A percentile compares a stretch with the other conserved stretches of the same genome.
Conservation (phyloP, 495 filamentous ascomycete genomes). For the Umbilicaria muhlenbergii region DNA sequence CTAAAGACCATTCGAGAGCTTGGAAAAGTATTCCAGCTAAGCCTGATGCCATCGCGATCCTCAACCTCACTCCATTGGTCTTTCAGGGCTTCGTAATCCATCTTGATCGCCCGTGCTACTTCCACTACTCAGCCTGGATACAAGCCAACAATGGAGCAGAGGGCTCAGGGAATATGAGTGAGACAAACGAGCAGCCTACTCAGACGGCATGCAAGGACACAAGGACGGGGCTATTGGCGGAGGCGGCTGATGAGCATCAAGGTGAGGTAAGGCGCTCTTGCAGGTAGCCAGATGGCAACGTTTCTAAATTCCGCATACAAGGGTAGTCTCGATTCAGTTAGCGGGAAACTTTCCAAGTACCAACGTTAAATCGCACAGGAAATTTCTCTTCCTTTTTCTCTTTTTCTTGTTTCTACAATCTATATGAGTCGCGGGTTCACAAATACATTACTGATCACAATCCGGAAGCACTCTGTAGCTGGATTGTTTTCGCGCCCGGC, state of each 20-base stretch:
- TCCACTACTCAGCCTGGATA: too few relatives aligned
- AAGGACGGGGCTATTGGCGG: slow-evolving; percentile 8
- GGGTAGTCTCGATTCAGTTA: not conserved
- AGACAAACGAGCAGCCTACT: slow-evolving; percentile 9
- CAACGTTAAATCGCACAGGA: not conserved
- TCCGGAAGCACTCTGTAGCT: slow-evolving; percentile 17
- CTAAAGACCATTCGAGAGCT: slow-evolving; percentile 82
- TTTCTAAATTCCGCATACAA: not conserved
- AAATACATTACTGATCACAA: slow-evolving; percentile 46
- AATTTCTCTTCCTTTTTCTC: slow-evolving; percentile 16
- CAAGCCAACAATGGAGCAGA: too few relatives aligned
- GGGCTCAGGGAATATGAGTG: slow-evolving; percentile 1
- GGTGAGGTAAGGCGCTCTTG: slow-evolving; percentile 1
- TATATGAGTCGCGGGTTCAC: slow-evolving; percentile 34
- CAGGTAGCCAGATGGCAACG: too few relatives aligned
- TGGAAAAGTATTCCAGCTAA: slow-evolving; percentile 99
- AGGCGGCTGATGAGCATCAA: slow-evolving; percentile 17
- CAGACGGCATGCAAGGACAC: not conserved
- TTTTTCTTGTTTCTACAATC: slow-evolving; percentile 20
- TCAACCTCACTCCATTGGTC: slow-evolving; percentile 97
- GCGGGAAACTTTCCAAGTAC: not conserved
- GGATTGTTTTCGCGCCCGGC: slow-evolving; percentile 58
- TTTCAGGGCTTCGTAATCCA: slow-evolving; percentile 74
- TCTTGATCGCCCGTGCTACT: slow-evolving; percentile 18
- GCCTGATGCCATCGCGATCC: slow-evolving; percentile 87